Percentiles rank a stretch among this genome's conserved stretches.
Evolutionary conservation across 169 alveolate genomes (phyloP).

Genomic region (Amoebophrya sp.): DNA sequence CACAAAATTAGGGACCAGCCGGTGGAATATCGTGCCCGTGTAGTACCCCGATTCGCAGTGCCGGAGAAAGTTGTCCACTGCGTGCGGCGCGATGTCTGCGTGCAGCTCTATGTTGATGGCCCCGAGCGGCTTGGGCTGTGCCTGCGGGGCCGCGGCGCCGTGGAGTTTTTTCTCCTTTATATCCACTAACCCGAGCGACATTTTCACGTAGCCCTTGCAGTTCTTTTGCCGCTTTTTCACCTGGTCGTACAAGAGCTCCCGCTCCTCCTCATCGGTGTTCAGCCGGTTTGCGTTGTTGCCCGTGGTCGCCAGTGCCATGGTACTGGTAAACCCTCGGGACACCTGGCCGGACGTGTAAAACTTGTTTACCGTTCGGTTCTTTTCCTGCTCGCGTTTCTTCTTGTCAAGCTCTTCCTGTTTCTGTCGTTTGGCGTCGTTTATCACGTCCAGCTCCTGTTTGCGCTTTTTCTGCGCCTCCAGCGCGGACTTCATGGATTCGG

Average conservation of each 20-base stretch:
- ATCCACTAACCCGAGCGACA: neutral
- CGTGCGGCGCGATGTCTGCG: slow-evolving; percentile 71
- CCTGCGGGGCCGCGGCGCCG: too few relatives aligned
- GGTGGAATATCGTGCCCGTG: slow-evolving; percentile 52
- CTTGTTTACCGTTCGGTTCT: neutral
- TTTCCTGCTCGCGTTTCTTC: neutral
- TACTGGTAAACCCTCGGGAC: neutral
- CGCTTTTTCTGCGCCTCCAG: slow-evolving; percentile 19
- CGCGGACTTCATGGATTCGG: neutral
- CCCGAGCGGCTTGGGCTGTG: neutral
- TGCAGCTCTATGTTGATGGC: slow-evolving; percentile 61
- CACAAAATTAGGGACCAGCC: slow-evolving; percentile 44
- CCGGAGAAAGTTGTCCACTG: slow-evolving; percentile 76
- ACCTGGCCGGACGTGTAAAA: neutral
- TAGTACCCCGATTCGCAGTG: slow-evolving; percentile 71
- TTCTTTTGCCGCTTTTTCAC: neutral
- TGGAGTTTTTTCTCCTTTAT: neutral
- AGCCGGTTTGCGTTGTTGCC: neutral
- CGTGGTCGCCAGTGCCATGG: neutral
- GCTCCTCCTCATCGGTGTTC: neutral
- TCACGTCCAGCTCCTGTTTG: neutral
- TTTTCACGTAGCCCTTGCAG: neutral
- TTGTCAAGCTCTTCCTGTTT: neutral
- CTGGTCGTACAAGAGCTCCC: neutral
- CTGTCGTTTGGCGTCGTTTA: neutral